Evolutionary conservation across 1,284 basidiomycete species (phyloP).

Genomic region (Chalciporus sp.): DNA sequence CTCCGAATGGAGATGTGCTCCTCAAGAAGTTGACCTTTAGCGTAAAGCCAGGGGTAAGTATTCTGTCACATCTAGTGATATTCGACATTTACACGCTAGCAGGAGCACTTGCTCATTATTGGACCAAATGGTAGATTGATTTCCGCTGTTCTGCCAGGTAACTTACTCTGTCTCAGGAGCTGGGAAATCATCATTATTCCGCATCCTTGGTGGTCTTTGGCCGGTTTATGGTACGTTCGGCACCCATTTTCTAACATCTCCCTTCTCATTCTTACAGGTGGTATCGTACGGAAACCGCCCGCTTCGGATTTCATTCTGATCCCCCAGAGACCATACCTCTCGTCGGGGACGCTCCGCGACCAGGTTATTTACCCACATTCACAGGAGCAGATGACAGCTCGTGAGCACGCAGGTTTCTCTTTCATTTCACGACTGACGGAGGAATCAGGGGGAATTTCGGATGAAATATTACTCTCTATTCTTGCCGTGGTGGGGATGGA

Average conservation of each 20-base stretch:
- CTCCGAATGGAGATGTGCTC: conserved; percentile 94
- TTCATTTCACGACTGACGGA: background rate
- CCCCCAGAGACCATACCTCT: conserved; percentile 94
- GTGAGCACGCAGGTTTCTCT: conserved; percentile 43
- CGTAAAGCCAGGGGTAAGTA: conserved; percentile 84
- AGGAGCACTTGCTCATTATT: conserved; percentile 91
- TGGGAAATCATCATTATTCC: conserved; percentile 90
- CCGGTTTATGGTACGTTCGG: conserved; percentile 78
- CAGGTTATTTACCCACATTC: conserved; percentile 91
- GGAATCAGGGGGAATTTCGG: conserved; percentile 64
- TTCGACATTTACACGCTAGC: conserved; percentile 5
- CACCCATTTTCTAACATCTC: background rate
- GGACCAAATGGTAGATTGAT: conserved; percentile 80
- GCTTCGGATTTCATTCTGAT: conserved; percentile 92
- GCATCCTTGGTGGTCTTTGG: conserved; percentile 96
- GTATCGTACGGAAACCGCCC: conserved; percentile 90
- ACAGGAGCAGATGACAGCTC: conserved; percentile 70
- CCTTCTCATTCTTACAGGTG: conserved; percentile 48
- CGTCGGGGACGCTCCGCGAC: conserved; percentile 90
- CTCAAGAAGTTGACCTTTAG: conserved; percentile 85
- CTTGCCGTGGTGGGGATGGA: conserved; percentile 87
- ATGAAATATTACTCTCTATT: conserved; percentile 76
- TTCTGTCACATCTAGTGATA: conserved; percentile 13
- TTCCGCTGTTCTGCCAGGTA: conserved; percentile 4
- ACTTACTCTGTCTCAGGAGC: conserved; percentile 50